Percentiles rank a stretch among this genome's conserved stretches.
phyloP scores from a whole-genome alignment of 2,329 filamentous ascomycete genomes.

The Trichoderma breve region DNA sequence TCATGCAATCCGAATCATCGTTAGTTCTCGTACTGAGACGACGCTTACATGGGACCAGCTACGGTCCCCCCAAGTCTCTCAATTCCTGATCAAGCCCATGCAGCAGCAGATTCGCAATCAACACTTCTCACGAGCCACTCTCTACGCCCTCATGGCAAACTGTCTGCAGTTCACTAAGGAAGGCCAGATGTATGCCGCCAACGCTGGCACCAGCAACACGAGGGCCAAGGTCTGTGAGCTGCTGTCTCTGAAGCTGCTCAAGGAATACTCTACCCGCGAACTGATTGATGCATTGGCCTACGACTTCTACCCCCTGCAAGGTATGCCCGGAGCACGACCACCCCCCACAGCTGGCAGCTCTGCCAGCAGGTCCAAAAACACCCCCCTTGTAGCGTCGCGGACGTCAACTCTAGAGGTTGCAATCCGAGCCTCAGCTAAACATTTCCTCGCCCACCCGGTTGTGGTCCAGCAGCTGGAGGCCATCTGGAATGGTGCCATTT shows the following conservation, averaged over 20 bases:
- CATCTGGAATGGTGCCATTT: constrained; percentile 94
- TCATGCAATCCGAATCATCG: constrained; percentile 81
- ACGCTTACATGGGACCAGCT: constrained; percentile 93
- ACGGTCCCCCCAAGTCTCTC: constrained; percentile 90
- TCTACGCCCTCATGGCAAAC: constrained; percentile 91
- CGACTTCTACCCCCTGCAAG: constrained; percentile 90
- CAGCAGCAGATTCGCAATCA: constrained; percentile 81
- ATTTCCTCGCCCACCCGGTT: constrained; percentile 85
- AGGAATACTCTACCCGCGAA: constrained; percentile 85
- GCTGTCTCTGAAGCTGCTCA: constrained; percentile 82
- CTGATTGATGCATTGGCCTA: constrained; percentile 93
- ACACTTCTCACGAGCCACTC: constrained; percentile 80
- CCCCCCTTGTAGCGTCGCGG: constrained; percentile 61
- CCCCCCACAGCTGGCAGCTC: constrained; percentile 36
- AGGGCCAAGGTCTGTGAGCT: constrained; percentile 87
- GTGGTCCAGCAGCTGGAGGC: constrained; percentile 94
- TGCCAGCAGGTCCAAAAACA: constrained; percentile 43
- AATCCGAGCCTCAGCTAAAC: constrained; percentile 88
- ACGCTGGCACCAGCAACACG: constrained; percentile 78
- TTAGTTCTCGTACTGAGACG: constrained; percentile 84
- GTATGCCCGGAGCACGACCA: constrained; percentile 54
- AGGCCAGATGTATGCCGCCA: constrained; percentile 75
- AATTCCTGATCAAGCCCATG: constrained; percentile 94
- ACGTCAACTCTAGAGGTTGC: constrained; percentile 91
- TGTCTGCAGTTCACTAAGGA: constrained; percentile 92